These are phyloP conservation scores for Plasmodium berghei DNA, from an alignment of 169 alveolate genomes.

Conservation along the genomic window DNA sequence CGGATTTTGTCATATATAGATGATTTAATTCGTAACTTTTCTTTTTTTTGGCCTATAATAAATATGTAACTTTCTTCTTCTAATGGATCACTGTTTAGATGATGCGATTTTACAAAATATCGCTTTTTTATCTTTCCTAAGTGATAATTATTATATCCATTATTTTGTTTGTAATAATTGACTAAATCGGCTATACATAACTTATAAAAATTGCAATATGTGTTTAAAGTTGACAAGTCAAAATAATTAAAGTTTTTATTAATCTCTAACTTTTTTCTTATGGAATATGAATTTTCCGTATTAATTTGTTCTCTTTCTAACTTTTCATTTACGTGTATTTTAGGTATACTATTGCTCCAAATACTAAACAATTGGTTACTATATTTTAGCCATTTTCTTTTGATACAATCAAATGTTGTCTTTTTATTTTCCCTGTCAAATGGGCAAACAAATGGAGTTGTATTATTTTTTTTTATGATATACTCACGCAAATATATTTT, in stretches of 20 bases:
- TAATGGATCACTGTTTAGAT: slow-evolving; percentile 74
- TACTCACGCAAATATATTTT: slow-evolving; percentile 27
- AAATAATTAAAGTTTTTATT: slow-evolving; percentile 37
- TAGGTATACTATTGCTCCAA: slow-evolving; percentile 48
- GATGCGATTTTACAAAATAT: slow-evolving; percentile 69
- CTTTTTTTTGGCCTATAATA: slow-evolving; percentile 59
- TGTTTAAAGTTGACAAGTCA: slow-evolving; percentile 54
- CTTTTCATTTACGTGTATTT: slow-evolving; percentile 33
- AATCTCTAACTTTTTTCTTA: slow-evolving; percentile 13
- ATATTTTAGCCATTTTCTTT: slow-evolving; percentile 23
- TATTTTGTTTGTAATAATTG: slow-evolving; percentile 5
- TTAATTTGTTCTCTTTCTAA: slow-evolving; percentile 42
- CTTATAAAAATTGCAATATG: slow-evolving; percentile 72
- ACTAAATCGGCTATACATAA: slow-evolving; percentile 39
- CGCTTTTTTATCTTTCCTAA: slow-evolving; percentile 28
- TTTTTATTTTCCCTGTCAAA: slow-evolving; percentile 1
- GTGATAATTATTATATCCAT: background rate
- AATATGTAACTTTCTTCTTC: slow-evolving; percentile 49
- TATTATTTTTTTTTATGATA: slow-evolving; percentile 21
- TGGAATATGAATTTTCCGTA: slow-evolving; percentile 19
- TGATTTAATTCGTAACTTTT: slow-evolving; percentile 22
- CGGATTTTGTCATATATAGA: background rate
- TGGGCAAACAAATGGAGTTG: slow-evolving; percentile 9
- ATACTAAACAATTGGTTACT: slow-evolving; percentile 56
- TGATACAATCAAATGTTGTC: slow-evolving; percentile 63